Conservation (phyloP, 257 asterid genomes). For the Haberlea rhodopensis region DNA sequence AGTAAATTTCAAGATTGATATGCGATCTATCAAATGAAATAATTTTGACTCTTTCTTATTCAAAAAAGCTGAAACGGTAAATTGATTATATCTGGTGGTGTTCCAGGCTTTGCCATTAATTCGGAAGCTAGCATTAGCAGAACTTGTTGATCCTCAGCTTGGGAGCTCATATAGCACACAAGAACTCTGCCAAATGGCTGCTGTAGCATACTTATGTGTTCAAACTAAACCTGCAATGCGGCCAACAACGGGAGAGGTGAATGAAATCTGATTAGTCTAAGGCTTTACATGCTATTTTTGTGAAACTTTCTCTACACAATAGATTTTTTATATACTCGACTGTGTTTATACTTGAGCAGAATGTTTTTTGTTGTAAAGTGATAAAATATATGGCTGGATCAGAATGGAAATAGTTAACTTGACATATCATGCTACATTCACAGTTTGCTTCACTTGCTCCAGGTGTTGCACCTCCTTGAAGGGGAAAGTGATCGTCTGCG, state of each 20-base stretch:
- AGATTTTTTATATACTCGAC: background rate
- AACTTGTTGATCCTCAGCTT: slow-evolving; percentile 62
- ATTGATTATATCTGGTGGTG: background rate
- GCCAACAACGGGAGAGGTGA: slow-evolving; percentile 66
- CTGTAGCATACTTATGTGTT: slow-evolving; percentile 53
- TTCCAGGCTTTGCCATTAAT: slow-evolving; percentile 63
- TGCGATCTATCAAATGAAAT: background rate
- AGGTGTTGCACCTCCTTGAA: slow-evolving; percentile 70
- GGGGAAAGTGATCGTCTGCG: slow-evolving; percentile 53
- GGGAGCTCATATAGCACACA: slow-evolving; percentile 52
- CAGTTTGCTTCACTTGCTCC: slow-evolving; percentile 6
- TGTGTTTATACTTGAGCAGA: background rate
- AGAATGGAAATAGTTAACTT: background rate
- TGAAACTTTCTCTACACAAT: background rate
- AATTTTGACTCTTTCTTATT: background rate
- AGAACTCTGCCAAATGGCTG: slow-evolving; percentile 67
- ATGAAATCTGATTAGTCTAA: background rate
- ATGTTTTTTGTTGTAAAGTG: background rate
- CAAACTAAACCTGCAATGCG: slow-evolving; percentile 59
- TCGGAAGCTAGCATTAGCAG: slow-evolving; percentile 47
- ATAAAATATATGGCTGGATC: background rate
- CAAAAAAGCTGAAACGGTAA: background rate
- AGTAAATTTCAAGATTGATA: background rate
- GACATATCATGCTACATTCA: background rate
- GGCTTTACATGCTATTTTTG: background rate